Evolutionary conservation across 331 rosid genomes (phyloP), one percentile per base, ranked within the genome.

Genomic region (Phaseolus coccineus): DNA sequence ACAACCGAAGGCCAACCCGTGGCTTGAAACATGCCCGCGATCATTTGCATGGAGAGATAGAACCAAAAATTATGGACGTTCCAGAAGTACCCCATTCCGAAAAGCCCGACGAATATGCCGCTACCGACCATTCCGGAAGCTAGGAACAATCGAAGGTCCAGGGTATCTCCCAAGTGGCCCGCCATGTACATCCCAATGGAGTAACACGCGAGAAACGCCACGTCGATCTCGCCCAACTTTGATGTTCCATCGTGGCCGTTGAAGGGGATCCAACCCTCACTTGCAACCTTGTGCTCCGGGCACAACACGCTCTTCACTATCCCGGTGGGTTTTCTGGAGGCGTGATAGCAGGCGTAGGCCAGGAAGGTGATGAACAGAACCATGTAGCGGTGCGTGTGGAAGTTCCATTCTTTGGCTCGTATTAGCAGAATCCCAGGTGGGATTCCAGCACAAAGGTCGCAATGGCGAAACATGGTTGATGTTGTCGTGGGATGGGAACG

Each of bases 1-100:
- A 93, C 97, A 42, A 93, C 98, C 3, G 88, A 90, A 71, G 97
- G 98, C 97, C 98, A 93, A 3, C 98, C 96, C 0, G 98, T 93
- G 1, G 98, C 95, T 44, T 93, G 96, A 65, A 93, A 91, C 82
- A 93, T 62, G 8, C 97, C 96, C 1, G 97, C 97, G 10, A 85
- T 52, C 97, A 91, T 91, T 51, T 91, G 98, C 93, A 90, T 90
- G 1, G 50, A 39, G 0, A 91, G 88, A 53, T 76, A 90, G 53
- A 83, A 91, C 84, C 90, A 87, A 71, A 93, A 93, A 22, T 28
- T 79, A 58, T 93, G 98, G 25, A 93, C 30, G 14, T 90, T 69
- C 93, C 87, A 87, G 53, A 90, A 86, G 48, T 80, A 90, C 0
- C 98, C 98, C 95, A 93, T 85, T 4, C 98, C 98, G 39, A 91